Evolutionary conservation across 805 yeast species (phyloP).

Genomic region (Ogataea allantospora): DNA sequence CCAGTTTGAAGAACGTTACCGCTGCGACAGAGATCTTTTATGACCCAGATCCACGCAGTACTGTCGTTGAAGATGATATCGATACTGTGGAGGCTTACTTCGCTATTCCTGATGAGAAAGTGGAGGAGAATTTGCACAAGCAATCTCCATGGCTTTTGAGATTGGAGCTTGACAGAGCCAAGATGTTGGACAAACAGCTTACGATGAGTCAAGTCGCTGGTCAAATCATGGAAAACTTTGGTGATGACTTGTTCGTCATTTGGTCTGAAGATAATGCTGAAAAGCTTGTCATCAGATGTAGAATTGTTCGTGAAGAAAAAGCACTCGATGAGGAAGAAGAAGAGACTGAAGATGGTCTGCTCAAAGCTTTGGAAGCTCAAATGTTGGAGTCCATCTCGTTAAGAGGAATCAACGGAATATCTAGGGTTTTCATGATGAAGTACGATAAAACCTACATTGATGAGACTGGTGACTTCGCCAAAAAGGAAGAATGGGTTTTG

Average conservation of each 20-base stretch:
- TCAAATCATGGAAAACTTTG: constrained; percentile 87
- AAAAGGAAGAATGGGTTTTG: constrained; percentile 94
- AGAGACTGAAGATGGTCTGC: constrained; percentile 94
- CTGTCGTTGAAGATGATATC: constrained; percentile 94
- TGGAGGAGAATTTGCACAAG: constrained; percentile 87
- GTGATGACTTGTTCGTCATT: constrained; percentile 92
- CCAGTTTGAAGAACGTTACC: constrained; percentile 90
- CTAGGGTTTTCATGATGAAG: constrained; percentile 88
- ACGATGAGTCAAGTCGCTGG: constrained; percentile 98
- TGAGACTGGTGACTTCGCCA: constrained; percentile 80
- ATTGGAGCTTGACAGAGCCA: constrained; percentile 95
- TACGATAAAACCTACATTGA: constrained; percentile 72
- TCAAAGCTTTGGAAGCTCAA: constrained; percentile 91
- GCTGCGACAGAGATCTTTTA: constrained; percentile 96
- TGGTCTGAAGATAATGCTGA: constrained; percentile 99
- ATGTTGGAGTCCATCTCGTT: constrained; percentile 93
- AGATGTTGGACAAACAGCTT: constrained; percentile 96
- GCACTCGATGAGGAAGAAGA: constrained; percentile 89
- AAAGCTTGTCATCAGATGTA: constrained; percentile 93
- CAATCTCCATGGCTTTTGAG: constrained; percentile 98
- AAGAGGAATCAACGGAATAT: constrained; percentile 93
- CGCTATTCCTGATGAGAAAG: constrained; percentile 96
- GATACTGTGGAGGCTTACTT: constrained; percentile 97
- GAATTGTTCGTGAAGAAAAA: constrained; percentile 96
- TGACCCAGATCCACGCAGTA: constrained; percentile 96